Percentiles rank a stretch among this genome's conserved stretches.
Evolutionary conservation across 768 basidiomycete genomes (phyloP).

Genomic region (Termitomyces sp.): DNA sequence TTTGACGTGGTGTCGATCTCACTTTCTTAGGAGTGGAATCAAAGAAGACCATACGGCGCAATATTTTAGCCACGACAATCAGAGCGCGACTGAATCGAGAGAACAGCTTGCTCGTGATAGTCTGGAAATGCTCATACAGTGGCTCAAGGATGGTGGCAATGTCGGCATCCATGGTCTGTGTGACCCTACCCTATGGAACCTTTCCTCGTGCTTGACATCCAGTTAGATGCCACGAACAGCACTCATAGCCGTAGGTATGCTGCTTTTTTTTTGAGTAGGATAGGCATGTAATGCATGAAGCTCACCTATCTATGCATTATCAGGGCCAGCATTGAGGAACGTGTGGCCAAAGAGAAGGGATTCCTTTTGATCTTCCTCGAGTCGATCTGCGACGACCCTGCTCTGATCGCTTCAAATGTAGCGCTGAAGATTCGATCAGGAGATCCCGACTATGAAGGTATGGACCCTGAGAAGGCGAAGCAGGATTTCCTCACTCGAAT

Average conservation of each 20-base stretch:
- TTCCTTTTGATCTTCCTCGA: conserved; percentile 91
- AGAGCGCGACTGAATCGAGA: conserved; percentile 66
- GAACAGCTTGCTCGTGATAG: conserved; percentile 88
- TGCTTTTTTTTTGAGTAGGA: background rate
- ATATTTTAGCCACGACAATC: conserved; percentile 87
- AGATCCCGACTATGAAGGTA: conserved; percentile 96
- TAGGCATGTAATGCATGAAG: background rate
- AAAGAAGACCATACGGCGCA: conserved; percentile 87
- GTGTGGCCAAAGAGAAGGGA: conserved; percentile 82
- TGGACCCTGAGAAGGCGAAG: conserved; percentile 78
- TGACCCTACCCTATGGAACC: background rate
- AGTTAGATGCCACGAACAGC: conserved; percentile 92
- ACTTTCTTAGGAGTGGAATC: conserved; percentile 56
- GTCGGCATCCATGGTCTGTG: conserved; percentile 91
- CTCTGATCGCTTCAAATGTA: conserved; percentile 91
- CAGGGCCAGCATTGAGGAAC: conserved; percentile 78
- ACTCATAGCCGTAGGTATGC: conserved; percentile 65
- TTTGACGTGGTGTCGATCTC: background rate
- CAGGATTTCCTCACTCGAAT: conserved; percentile 90
- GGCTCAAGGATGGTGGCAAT: conserved; percentile 94
- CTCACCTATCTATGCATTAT: background rate
- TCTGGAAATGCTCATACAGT: conserved; percentile 89
- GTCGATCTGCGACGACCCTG: conserved; percentile 91
- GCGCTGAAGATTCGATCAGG: conserved; percentile 94
- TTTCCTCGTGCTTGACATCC: background rate